Conservation (phyloP, 2,329 filamentous ascomycete genomes). For the Madurella mycetomatis region DNA sequence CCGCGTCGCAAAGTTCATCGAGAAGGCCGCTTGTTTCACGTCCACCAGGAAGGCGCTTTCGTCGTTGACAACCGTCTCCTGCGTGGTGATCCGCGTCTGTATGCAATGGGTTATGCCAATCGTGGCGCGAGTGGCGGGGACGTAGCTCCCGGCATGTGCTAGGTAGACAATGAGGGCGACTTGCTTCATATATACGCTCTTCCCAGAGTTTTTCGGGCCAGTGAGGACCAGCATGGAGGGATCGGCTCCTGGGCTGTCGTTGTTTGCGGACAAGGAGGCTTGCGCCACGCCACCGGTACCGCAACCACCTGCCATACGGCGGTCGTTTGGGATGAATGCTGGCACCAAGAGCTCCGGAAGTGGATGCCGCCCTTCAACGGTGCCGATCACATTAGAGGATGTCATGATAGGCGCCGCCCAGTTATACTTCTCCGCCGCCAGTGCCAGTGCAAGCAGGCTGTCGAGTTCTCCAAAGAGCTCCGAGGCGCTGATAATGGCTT, state of each 20-base stretch:
- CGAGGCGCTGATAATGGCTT: slow-evolving; percentile 63
- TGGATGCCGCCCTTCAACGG: slow-evolving; percentile 76
- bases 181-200: slow-evolving; percentile 94
- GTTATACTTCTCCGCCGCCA: slow-evolving; percentile 70
- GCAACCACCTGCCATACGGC: slow-evolving; percentile 60
- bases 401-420: slow-evolving; percentile 68
- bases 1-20: slow-evolving; percentile 67
- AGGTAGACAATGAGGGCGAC: slow-evolving; percentile 86
- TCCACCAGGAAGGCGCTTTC: slow-evolving; percentile 71
- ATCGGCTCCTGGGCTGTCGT: not conserved
- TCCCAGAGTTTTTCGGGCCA: slow-evolving; percentile 93
- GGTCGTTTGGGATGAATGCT: slow-evolving; percentile 79
- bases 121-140: slow-evolving; percentile 70
- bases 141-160: slow-evolving; percentile 87
- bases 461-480: slow-evolving; percentile 84
- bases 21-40: slow-evolving; percentile 77
- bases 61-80: slow-evolving; percentile 55
- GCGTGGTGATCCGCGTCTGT: slow-evolving; percentile 75
- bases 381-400: slow-evolving; percentile 63
- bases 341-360: slow-evolving; percentile 80
- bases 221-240: slow-evolving; percentile 78
- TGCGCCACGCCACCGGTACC: slow-evolving; percentile 23
- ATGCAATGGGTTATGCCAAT: slow-evolving; percentile 93
- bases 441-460: slow-evolving; percentile 72
- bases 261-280: no score